Evolutionary conservation across 208 protist species (phyloP).

Genomic region (Crithidia thermophila): DNA sequence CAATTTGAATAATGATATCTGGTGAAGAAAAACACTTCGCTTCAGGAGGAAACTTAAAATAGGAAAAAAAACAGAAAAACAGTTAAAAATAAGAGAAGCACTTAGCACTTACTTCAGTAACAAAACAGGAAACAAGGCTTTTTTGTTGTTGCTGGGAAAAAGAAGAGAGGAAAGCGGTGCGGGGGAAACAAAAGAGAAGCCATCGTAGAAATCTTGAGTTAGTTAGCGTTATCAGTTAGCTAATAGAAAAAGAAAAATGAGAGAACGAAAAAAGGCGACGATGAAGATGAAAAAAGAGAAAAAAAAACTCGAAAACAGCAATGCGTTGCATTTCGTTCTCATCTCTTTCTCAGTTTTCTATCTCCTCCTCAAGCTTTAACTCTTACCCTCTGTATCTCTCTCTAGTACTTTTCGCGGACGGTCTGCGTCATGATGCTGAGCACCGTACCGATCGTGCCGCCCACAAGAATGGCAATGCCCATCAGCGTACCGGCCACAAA

Average conservation of each 20-base stretch:
- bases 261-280: not conserved
- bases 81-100: not conserved
- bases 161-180: not conserved
- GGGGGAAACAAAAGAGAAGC: no score
- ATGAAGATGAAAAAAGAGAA: not conserved
- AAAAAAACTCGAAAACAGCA: not conserved
- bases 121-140: no score
- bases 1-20: no score
- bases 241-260: not conserved
- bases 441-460: slow-evolving; percentile 42
- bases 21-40: no score
- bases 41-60: no score
- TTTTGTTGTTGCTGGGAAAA: no score
- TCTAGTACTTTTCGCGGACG: slow-evolving; percentile 22
- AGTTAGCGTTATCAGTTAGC: no score
- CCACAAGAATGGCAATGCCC: slow-evolving; percentile 55
- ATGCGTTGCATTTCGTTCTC: not conserved
- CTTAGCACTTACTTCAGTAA: no score
- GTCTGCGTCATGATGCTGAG: slow-evolving; percentile 56
- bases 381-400: not conserved
- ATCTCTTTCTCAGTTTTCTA: not conserved
- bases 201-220: no score
- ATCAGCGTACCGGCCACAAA: slow-evolving; percentile 63
- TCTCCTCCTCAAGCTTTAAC: not conserved
- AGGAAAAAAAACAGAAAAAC: not conserved